Base-by-base conservation (phyloP, 352 stramenopile species). In the Pythium apleroticum region DNA sequence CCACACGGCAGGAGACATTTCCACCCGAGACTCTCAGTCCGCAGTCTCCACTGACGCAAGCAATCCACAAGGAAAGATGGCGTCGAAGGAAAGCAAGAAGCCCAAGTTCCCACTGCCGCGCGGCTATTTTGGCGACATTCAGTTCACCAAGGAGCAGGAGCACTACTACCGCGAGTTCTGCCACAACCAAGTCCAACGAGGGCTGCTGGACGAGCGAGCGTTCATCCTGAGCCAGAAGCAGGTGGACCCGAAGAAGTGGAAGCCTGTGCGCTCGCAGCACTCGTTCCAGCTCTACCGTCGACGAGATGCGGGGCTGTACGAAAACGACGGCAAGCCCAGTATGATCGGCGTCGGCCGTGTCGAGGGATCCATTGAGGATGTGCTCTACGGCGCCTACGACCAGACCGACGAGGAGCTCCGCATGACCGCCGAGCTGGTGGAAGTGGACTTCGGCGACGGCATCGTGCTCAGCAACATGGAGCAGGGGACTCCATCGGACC, bases 331-430 rank as follows among this genome's bases (percentile, higher is more conserved):
- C 41, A 56, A 43, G 22, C 72, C 69, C n/a, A 74, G 43, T 0
- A 73, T 88, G 58, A 68, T 80, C 28, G 76, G 68, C n/a, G 58
- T 85, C 8, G 76, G 76, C 11, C 55, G 69, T 35, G 63, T 84
- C 17, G 62, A 73, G 8, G 78, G 78, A 12, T 77, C 76, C 12
- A 69, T 88, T 28, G 74, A 88, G 30, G 74, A 83, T 30, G 49
- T 83, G 24, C 31, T 87, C 22, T 88, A 81, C 57, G 78, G 78
- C 7, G 66, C 63, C 46, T 81, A 84, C 60, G 76, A 79, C 68
- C 66, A 69, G 39, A 78, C 68, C 12, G 68, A 84, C 49, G 77
- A 83, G 1, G 76, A 88, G 48, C 53, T 75, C 37, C 73, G 79
- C 54, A 81, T 74, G 12, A 80, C 71, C 1, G 67, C 75, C 5